Evolutionary conservation across 305 asterid genomes (phyloP), one percentile per base, ranked within the genome.

Genomic region (Rubia balearica): DNA sequence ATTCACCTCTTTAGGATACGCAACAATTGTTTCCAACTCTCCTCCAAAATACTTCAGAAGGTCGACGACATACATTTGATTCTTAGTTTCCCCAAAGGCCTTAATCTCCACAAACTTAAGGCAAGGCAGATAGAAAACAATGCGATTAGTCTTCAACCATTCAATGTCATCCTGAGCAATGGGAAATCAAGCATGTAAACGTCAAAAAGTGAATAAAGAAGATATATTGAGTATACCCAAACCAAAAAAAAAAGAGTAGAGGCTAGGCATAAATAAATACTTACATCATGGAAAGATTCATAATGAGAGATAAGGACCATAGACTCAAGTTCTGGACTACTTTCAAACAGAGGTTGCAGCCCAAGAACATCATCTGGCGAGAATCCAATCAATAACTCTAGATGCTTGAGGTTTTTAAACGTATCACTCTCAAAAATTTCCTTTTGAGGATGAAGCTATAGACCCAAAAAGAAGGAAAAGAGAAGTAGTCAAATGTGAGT

Each of bases 371-470:
- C 71, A 13, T 46, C 38, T 27, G 6, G 17, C 9, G 60, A 11
- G 40, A 21, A 67, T 2, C 24, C 71, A 24, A 60, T 67, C 60
- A 67, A 46, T 24, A 67, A 60, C 60, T 67, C 71, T 7, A 67
- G 33, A 14, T 46, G 42, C 45, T 67, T 67, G 14, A 67, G 60
- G 6, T 48, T 67, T 42, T 46, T 24, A 49, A 67, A 67, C 8
- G 40, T 19, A 49, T 14, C 16, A 4, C 7, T 49, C 36, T 2
- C 36, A 3, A 33, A 33, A 33, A 33, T 33, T 33, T 33, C 36
- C 36, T 33, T 33, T 33, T 2, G 36, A 33, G 36, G 36, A 1
- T 33, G 36, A 33, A 33, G 36, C 36, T 33, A 33, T 33, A 33
- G 3, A 33, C 36, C 36, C 36, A 33, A 33, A 33, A 33, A 33